phyloP scores from a whole-genome alignment of 202 grass and related monocot genomes.

The Panicum virgatum region DNA sequence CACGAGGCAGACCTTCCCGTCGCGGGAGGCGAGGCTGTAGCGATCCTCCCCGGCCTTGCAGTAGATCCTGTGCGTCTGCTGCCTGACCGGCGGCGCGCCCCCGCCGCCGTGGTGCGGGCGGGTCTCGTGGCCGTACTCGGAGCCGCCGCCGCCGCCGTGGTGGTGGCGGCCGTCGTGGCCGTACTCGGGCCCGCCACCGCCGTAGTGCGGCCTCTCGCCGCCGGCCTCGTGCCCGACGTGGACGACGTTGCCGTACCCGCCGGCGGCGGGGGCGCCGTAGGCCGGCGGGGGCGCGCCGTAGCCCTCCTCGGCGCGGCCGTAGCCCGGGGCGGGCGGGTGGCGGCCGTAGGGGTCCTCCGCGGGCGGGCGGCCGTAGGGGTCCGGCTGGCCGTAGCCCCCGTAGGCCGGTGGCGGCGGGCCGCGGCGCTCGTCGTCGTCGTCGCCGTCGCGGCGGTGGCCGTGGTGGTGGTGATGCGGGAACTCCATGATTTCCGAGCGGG shows the following conservation, averaged over 20 bases:
- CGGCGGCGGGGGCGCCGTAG: background rate
- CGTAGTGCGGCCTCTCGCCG: conserved; percentile 36
- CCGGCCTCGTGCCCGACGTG: conserved; percentile 49
- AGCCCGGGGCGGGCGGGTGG: background rate
- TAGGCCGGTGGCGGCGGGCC: conserved; percentile 11
- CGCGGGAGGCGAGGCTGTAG: conserved; percentile 59
- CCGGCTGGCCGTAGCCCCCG: conserved; percentile 31
- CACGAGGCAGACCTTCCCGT: conserved; percentile 52
- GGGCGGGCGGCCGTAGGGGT: background rate
- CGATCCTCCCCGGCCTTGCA: conserved; percentile 61
- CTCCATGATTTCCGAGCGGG: conserved; percentile 31
- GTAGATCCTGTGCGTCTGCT: conserved; percentile 55
- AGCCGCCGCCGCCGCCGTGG: conserved; percentile 6
- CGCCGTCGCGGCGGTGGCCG: conserved; percentile 29
- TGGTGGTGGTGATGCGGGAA: conserved; percentile 45
- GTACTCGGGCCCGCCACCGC: conserved; percentile 18
- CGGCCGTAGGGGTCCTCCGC: background rate
- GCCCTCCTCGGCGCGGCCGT: background rate
- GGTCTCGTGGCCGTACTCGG: conserved; percentile 15
- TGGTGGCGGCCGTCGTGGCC: conserved; percentile 7
- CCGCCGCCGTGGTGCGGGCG: conserved; percentile 41
- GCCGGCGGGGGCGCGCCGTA: background rate
- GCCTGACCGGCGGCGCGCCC: conserved; percentile 19
- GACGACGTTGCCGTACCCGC: conserved; percentile 48
- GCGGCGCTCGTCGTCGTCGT: conserved; percentile 36